A percentile compares a stretch with the other conserved stretches of the same genome.
Conservation (phyloP, 192 early-diverging fungal species). For the Phycomyces nitens region DNA sequence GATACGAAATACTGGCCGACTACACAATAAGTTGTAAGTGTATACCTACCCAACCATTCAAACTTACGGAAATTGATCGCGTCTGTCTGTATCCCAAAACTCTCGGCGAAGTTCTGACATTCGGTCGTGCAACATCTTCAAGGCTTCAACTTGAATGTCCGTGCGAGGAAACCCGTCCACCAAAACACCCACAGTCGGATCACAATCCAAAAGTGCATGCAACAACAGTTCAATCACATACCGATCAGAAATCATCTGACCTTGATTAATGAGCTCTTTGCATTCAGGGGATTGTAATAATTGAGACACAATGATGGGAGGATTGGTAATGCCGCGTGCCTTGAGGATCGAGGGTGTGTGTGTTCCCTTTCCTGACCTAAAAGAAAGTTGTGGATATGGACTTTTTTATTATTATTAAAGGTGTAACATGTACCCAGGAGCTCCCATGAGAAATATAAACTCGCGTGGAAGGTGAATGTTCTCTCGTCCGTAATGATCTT, state of each 20-base stretch:
- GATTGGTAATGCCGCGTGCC: conserved; percentile 56
- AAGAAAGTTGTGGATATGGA: neutral
- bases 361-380: conserved; percentile 51
- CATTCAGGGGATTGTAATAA: conserved; percentile 50
- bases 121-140: conserved; percentile 50
- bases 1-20: conserved; percentile 54
- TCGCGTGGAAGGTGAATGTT: conserved; percentile 53
- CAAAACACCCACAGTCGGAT: conserved; percentile 49
- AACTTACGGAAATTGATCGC: conserved; percentile 46
- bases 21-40: neutral
- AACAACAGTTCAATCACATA: conserved; percentile 51
- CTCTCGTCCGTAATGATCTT: conserved; percentile 46
- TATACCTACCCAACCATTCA: too few species aligned
- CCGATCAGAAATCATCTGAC: conserved; percentile 53
- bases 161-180: conserved; percentile 56
- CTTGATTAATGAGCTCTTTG: conserved; percentile 52
- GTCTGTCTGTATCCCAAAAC: conserved; percentile 47
- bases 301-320: conserved; percentile 51
- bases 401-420: too few species aligned
- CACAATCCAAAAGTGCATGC: conserved; percentile 48
- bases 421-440: conserved; percentile 52
- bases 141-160: conserved; percentile 55
- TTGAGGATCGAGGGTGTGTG: conserved; percentile 52
- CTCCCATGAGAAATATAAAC: conserved; percentile 58
- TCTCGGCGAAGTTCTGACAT: conserved; percentile 51